A percentile compares a stretch with the other conserved stretches of the same genome.
Evolutionary conservation across 1,284 basidiomycete species (phyloP).

Genomic region (Moniliophthora roreri): DNA sequence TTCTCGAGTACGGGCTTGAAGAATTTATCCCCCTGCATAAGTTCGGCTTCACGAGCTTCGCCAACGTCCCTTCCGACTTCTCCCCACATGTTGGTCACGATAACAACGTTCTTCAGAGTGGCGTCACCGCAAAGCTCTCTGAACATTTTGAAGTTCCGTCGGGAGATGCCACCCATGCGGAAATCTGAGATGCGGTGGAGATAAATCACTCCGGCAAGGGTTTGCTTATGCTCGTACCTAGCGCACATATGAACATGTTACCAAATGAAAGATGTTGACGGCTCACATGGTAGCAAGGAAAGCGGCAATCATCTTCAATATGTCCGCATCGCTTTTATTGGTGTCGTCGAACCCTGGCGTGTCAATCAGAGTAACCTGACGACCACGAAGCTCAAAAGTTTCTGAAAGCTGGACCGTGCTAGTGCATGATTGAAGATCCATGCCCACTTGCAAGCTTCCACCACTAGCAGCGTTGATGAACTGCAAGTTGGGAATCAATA

Average conservation of each 20-base stretch:
- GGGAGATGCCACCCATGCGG: constrained; percentile 48
- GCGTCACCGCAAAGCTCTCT: constrained; percentile 49
- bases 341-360: constrained; percentile 37
- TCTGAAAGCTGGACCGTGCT: constrained; percentile 22
- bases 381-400: constrained; percentile 26
- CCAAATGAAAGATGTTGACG: too few relatives aligned
- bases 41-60: constrained; percentile 38
- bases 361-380: constrained; percentile 27
- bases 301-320: constrained; percentile 23
- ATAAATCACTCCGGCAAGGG: constrained; percentile 52
- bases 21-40: constrained; percentile 39
- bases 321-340: constrained; percentile 26
- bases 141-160: constrained; percentile 51
- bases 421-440: constrained; percentile 31
- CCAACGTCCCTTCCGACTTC: constrained; percentile 35
- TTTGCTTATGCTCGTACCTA: constrained; percentile 41
- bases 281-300: constrained; percentile 13
- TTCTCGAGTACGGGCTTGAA: constrained; percentile 46
- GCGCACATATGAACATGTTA: neutral
- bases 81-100: constrained; percentile 55
- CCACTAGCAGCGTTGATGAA: constrained; percentile 35
- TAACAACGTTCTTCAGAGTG: constrained; percentile 46
- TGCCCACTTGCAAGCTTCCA: constrained; percentile 26
- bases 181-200: constrained; percentile 55
- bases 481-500: constrained; percentile 16